Percentiles rank a stretch among this genome's conserved stretches.
Evolutionary conservation across 176 grass and related monocot species (phyloP).

Genomic region (Carex cristatella): DNA sequence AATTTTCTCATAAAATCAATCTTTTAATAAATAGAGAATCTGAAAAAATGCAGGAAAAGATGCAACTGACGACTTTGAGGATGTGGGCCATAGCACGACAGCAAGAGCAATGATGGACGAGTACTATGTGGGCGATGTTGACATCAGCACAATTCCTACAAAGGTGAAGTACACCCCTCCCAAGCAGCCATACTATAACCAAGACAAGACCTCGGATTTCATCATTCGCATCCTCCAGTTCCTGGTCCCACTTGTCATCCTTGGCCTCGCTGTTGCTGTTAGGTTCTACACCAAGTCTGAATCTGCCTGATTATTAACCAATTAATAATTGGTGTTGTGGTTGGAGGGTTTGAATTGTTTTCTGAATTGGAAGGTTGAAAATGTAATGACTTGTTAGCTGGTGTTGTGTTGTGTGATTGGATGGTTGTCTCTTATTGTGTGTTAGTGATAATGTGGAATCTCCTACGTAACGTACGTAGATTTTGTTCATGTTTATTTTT

Average conservation of each 20-base stretch:
- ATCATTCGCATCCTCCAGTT: constrained; percentile 80
- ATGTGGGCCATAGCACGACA: constrained; percentile 52
- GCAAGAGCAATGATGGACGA: constrained; percentile 55
- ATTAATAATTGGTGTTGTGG: neutral
- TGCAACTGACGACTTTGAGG: constrained; percentile 62
- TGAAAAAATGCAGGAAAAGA: constrained; percentile 87
- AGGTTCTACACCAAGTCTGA: constrained; percentile 82
- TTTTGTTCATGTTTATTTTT: neutral
- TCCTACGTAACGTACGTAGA: no score
- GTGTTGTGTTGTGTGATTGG: neutral
- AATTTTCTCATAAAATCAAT: neutral
- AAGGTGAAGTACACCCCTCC: constrained; percentile 54
- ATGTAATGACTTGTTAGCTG: neutral
- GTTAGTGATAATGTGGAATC: neutral
- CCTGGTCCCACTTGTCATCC: constrained; percentile 68
- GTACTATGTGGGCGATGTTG: constrained; percentile 57
- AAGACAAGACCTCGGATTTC: constrained; percentile 75
- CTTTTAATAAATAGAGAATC: constrained; percentile 43
- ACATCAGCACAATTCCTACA: constrained; percentile 47
- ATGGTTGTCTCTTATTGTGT: neutral
- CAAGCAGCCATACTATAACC: constrained; percentile 82
- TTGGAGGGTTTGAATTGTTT: neutral
- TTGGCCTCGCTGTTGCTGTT: constrained; percentile 65
- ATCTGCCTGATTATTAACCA: neutral
- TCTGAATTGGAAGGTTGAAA: neutral